These are phyloP conservation scores for Auricularia sp. DNA, from an alignment of 768 basidiomycete species.

Conservation along the genomic window DNA sequence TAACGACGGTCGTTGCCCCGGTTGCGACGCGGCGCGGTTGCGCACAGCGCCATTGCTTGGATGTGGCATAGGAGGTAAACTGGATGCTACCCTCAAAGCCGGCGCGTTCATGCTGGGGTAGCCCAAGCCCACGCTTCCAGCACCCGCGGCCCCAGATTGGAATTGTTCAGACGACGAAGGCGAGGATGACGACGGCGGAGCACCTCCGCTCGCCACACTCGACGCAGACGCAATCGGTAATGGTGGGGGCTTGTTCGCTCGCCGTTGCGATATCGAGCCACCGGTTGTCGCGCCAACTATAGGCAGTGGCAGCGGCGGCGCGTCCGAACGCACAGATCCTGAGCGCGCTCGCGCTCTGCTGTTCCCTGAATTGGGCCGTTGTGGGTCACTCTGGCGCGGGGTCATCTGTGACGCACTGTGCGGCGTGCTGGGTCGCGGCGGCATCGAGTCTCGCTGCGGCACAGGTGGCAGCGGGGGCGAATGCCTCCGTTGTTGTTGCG, in stretches of 20 bases:
- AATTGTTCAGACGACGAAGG: conserved; percentile 23
- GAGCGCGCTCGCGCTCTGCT: not conserved
- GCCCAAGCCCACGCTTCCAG: not conserved
- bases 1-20: conserved; percentile 57
- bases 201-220: conserved; percentile 8
- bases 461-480: not conserved
- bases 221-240: conserved; percentile 20
- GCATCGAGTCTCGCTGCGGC: not conserved
- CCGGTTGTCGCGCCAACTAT: conserved; percentile 47
- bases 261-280: conserved; percentile 60
- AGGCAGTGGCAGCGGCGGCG: conserved; percentile 21
- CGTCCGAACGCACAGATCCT: not conserved
- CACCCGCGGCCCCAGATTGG: not conserved
- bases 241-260: conserved; percentile 55
- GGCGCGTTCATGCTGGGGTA: not conserved
- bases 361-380: not conserved
- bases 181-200: conserved; percentile 24
- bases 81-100: not conserved
- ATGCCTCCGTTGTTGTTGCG: not conserved
- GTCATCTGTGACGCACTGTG: not conserved
- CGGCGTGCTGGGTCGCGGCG: not conserved
- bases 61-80: not conserved
- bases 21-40: conserved; percentile 65
- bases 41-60: conserved; percentile 27
- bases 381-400: not conserved